phyloP scores from a whole-genome alignment of 2,329 filamentous ascomycete species.

The Arthrobotrys megalospora region DNA sequence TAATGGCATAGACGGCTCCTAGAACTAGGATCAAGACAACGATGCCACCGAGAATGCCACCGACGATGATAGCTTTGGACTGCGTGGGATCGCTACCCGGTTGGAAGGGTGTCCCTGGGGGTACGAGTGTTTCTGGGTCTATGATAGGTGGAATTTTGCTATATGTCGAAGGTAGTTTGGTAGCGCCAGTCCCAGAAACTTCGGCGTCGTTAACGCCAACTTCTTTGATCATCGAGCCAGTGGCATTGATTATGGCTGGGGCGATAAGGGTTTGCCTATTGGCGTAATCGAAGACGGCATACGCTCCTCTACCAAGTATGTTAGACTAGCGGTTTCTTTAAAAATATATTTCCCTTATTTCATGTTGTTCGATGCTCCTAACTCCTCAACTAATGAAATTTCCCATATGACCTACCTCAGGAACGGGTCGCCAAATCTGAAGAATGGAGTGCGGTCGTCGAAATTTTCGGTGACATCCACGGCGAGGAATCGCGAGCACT shows the following conservation, averaged over 20 bases:
- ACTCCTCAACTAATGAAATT: not conserved
- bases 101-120: slow-evolving; percentile 43
- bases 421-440: slow-evolving; percentile 44
- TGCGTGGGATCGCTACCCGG: slow-evolving; percentile 38
- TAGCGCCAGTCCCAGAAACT: slow-evolving; percentile 23
- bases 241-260: slow-evolving; percentile 45
- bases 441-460: slow-evolving; percentile 33
- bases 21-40: slow-evolving; percentile 39
- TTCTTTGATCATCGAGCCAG: slow-evolving; percentile 38
- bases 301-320: slow-evolving; percentile 34
- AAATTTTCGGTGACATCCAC: slow-evolving; percentile 26
- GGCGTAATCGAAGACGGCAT: slow-evolving; percentile 50
- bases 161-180: slow-evolving; percentile 22
- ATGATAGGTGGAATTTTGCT: slow-evolving; percentile 14
- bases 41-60: slow-evolving; percentile 50
- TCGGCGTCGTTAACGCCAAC: slow-evolving; percentile 38
- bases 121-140: slow-evolving; percentile 28
- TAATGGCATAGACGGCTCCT: slow-evolving; percentile 50
- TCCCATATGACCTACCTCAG: slow-evolving; percentile 30
- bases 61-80: slow-evolving; percentile 48
- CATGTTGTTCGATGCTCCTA: not conserved
- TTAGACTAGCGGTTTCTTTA: not conserved
- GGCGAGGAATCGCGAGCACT: slow-evolving; percentile 32
- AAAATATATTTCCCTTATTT: not conserved
- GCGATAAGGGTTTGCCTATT: slow-evolving; percentile 54